Base-by-base conservation (phyloP, 768 basidiomycete genomes). In the Hygrophorus russula region DNA sequence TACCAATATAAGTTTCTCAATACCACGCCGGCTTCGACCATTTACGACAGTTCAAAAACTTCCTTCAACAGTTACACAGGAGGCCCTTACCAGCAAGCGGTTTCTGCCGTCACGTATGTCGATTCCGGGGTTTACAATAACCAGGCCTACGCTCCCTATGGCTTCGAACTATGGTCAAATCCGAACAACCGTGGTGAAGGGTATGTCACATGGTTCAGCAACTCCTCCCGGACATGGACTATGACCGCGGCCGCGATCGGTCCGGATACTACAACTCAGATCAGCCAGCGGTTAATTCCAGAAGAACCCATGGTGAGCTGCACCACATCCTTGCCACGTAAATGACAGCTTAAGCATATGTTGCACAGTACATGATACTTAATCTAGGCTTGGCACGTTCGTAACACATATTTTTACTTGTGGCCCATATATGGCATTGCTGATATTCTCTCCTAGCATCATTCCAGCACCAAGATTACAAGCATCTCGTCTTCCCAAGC, bases 221-320 rank as follows among this genome's bases (percentile, higher is more conserved):
- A 78, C 46, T 81, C 76, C 4, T 48, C 66, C 31, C 61, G 72
- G 53, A 72, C 82, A 0, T 97, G 93, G 91, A 80, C 69, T 24
- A 60, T 85, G 36, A 77, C 73, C 8, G 62, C 85, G 1, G 68
- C 62, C 2, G 66, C 86, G 2, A 61, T 91, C n/a, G 83, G 77
- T 3, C 62, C 90, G 2, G 80, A 92, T 61, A 17, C 72, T 0
- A 55, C 51, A 3, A 65, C 74, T 0, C 48, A 79, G 43, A 68
- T 98, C 39, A 67, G 73, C 29, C 66, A 72, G 52, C 70, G 93
- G 28, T 54, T 92, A 12, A 78, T 98, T 44, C 69, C 90, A 4
- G 88, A 93, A 55, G 96, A 99, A 59, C 94, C 96, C 2, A 83
- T 97, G 91, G 88, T 90, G 51, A 49, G 77, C 65, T 41, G 17